Evolutionary conservation across 2,329 filamentous ascomycete species (phyloP).

Genomic region (Ploettnerulaceae sp.): DNA sequence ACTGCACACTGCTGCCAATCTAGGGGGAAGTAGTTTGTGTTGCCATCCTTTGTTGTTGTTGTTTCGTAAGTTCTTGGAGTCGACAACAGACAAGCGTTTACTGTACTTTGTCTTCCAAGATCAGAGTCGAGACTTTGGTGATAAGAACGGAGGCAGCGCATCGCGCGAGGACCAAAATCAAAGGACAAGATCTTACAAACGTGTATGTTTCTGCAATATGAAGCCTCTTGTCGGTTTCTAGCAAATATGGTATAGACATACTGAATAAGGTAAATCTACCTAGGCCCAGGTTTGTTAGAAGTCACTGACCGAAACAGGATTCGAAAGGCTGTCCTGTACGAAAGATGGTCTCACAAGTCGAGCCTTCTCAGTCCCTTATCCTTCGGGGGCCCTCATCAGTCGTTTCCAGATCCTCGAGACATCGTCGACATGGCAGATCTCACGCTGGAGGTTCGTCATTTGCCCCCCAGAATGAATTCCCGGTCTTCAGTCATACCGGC

Average conservation of each 20-base stretch:
- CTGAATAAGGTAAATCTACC: slow-evolving; percentile 9
- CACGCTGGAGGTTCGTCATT: slow-evolving; percentile 69
- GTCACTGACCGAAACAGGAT: slow-evolving; percentile 8
- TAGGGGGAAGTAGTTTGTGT: no score
- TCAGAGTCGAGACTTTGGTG: slow-evolving; percentile 1
- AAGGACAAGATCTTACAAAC: slow-evolving; percentile 6
- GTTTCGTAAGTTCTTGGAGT: slow-evolving; percentile 13
- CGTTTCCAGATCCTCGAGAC: slow-evolving; percentile 50
- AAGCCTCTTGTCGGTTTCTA: not conserved
- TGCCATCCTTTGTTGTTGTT: slow-evolving; percentile 12
- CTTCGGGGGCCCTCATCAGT: slow-evolving; percentile 57
- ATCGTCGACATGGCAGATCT: slow-evolving; percentile 74
- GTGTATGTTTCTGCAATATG: slow-evolving; percentile 5
- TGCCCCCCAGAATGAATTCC: slow-evolving; percentile 82
- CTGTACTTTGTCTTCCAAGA: not conserved
- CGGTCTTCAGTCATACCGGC: slow-evolving; percentile 81
- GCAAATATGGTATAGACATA: slow-evolving; percentile 13
- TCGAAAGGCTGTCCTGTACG: slow-evolving; percentile 5
- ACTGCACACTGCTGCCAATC: no score
- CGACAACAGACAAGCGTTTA: slow-evolving; percentile 7
- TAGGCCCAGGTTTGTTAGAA: not conserved
- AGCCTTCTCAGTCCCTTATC: slow-evolving; percentile 45
- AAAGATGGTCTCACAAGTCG: slow-evolving; percentile 55
- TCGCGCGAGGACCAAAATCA: slow-evolving; percentile 1
- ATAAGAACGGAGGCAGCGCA: slow-evolving; percentile 3